Base-by-base conservation (phyloP, 1,139 yeast genomes). In the Pichia sp. region DNA sequence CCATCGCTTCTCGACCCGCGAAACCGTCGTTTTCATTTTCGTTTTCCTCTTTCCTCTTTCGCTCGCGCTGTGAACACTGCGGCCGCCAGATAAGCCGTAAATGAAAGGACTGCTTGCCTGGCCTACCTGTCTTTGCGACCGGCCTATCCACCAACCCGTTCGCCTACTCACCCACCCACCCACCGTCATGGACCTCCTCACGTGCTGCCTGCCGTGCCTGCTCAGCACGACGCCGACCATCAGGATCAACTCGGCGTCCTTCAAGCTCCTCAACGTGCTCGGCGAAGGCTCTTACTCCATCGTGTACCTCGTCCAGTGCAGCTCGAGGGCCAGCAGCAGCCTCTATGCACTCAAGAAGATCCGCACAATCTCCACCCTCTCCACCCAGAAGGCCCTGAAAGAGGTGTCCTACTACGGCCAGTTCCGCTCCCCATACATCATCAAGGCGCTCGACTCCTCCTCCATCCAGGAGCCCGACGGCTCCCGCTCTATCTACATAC, bases 261-360 rank as follows among this genome's bases (percentile, higher is more conserved):
- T 81, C 68, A 75, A 70, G 59, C 85, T 92, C 15, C 71, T 82
- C 51, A 79, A 82, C 58, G 76, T 92, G 26, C 72, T 92, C 6
- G 96, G 96, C 8, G 97, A 90, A 71, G 96, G 96, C 1, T 96
- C 95, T 5, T 87, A 87, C 66, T 85, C 95, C 1, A 90, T 87
- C 64, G 96, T 90, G 15, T 92, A 92, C 65, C 74, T 90, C 41
- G 96, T 90, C 7, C 76, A 78, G 61, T 46, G 45, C n/a, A 45
- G 29, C 10, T 77, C 82, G 40, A 46, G 50, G n/a, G 69, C 72
- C 55, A 73, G 74, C 49, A 77, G 78, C 52, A 75, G 82, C 32
- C 67, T 73, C 29, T 87, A 81, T 64, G 97, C 97, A 2, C 72
- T 92, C 64, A 90, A 92, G 72, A 87, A 88, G 73, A 88, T 90